Evolutionary conservation across 1,284 basidiomycete genomes (phyloP), one percentile per base, ranked within the genome.

Genomic region (Meripilus lineatus): DNA sequence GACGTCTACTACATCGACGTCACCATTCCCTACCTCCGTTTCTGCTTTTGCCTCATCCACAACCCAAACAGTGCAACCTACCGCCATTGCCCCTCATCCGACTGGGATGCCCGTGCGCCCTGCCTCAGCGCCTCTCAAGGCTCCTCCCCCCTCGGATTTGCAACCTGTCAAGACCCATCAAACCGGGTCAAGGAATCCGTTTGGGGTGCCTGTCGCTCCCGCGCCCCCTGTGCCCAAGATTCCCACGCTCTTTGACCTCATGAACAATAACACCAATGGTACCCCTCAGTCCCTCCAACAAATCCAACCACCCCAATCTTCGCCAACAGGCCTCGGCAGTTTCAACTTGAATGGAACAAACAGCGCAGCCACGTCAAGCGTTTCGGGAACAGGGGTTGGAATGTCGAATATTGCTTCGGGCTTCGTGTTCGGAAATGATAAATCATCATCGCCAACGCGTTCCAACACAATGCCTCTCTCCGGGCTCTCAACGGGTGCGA

Each of bases 121-220:
- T 13, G 76, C 78, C 1, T 88, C 86, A 3, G 84, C 85, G 10
- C 86, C 83, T 15, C 71, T 82, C 36, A 72, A 69, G 3, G 58
- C 63, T 25, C 52, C 67, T 28, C 47, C 60, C 7, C 69, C 70
- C 5, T 70, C 77, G 11, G 55, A 68, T 4, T 66, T 70, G 1
- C 74, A 79, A 47, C 72, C 77, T 20, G 76, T 98, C n/a, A 80
- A 81, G 56, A 76, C 92, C 4, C 94, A 98, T 62, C 82, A 88
- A 63, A 99, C 95, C 1, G 94, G 95, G 15, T 91, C 90, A 2
- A 84, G 84, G 56, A 99, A 99, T 71, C 95, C 95, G 1, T 99
- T 99, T 57, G 93, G 93, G 5, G 78, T 83, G 20, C 77, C 87
- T 2, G 71, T 77, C 2, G 71, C 80, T 33, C 66, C 83, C n/a